Percentiles rank a stretch among this genome's conserved stretches.
Conservation (phyloP, 495 filamentous ascomycete species). For the Talaromyces stipitatus region DNA sequence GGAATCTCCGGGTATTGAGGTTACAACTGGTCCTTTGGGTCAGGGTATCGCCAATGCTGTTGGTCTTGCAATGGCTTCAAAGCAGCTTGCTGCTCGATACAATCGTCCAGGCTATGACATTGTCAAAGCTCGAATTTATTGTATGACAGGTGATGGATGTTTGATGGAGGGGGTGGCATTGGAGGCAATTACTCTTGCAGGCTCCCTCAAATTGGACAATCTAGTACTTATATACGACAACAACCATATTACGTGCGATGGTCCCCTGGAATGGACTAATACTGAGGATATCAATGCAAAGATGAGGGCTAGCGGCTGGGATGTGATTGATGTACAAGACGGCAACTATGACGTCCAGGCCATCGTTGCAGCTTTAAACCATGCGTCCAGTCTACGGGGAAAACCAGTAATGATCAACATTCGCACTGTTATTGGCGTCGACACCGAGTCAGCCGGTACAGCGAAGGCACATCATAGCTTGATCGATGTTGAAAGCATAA, state of each 20-base stretch:
- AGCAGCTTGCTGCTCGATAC: slow-evolving; percentile 41
- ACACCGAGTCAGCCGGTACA: slow-evolving; percentile 25
- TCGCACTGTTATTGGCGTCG: slow-evolving; percentile 38
- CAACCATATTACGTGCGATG: slow-evolving; percentile 39
- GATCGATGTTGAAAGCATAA: slow-evolving; percentile 27
- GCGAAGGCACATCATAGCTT: slow-evolving; percentile 32
- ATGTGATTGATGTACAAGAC: slow-evolving; percentile 39
- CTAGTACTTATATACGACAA: slow-evolving; percentile 48
- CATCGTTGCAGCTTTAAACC: slow-evolving; percentile 31
- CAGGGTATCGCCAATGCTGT: slow-evolving; percentile 52
- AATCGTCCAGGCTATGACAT: slow-evolving; percentile 39
- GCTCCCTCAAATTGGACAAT: slow-evolving; percentile 42
- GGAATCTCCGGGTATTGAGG: slow-evolving; percentile 42
- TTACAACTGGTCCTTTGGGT: slow-evolving; percentile 50
- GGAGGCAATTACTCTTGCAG: slow-evolving; percentile 46
- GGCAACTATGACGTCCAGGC: slow-evolving; percentile 32
- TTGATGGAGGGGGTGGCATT: slow-evolving; percentile 47
- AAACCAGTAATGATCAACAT: slow-evolving; percentile 46
- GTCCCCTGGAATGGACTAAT: slow-evolving; percentile 26
- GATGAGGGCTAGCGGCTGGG: slow-evolving; percentile 42
- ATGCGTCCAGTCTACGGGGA: slow-evolving; percentile 17
- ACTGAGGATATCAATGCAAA: slow-evolving; percentile 43
- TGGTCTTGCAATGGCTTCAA: slow-evolving; percentile 47
- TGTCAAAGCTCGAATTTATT: slow-evolving; percentile 39
- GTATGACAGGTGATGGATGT: slow-evolving; percentile 49